Conservation (phyloP, 2,329 filamentous ascomycete species). For the Phyllosticta ampelicida region DNA sequence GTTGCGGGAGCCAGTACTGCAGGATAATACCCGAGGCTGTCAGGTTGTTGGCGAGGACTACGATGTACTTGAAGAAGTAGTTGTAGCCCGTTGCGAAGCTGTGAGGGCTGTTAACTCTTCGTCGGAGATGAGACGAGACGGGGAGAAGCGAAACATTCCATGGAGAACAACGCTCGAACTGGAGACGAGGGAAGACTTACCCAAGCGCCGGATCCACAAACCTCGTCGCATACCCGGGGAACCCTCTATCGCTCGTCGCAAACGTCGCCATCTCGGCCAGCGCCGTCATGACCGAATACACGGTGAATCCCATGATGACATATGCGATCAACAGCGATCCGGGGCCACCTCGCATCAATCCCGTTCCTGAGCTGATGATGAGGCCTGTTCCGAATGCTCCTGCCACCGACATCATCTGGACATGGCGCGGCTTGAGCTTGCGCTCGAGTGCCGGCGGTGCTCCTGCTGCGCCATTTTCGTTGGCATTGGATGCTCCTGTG, state of each 20-base stretch:
- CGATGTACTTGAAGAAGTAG: constrained; percentile 23
- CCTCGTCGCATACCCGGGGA: constrained; percentile 66
- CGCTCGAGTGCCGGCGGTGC: neutral
- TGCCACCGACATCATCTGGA: neutral
- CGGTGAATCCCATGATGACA: constrained; percentile 50
- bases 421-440: neutral
- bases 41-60: constrained; percentile 36
- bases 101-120: neutral
- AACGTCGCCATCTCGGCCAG: constrained; percentile 62
- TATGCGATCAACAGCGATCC: constrained; percentile 37
- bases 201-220: constrained; percentile 63
- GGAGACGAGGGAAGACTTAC: too few relatives aligned
- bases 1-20: constrained; percentile 47
- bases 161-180: neutral
- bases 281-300: constrained; percentile 62
- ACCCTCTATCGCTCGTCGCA: constrained; percentile 65
- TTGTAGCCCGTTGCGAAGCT: constrained; percentile 27
- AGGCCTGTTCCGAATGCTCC: constrained; percentile 5
- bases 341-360: constrained; percentile 27
- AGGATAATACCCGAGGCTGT: constrained; percentile 29
- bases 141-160: neutral
- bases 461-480: too few relatives aligned
- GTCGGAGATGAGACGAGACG: neutral
- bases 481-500: too few relatives aligned
- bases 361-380: constrained; percentile 5